Conservation (phyloP, 441 rosid species). For the Euphorbia corollata region DNA sequence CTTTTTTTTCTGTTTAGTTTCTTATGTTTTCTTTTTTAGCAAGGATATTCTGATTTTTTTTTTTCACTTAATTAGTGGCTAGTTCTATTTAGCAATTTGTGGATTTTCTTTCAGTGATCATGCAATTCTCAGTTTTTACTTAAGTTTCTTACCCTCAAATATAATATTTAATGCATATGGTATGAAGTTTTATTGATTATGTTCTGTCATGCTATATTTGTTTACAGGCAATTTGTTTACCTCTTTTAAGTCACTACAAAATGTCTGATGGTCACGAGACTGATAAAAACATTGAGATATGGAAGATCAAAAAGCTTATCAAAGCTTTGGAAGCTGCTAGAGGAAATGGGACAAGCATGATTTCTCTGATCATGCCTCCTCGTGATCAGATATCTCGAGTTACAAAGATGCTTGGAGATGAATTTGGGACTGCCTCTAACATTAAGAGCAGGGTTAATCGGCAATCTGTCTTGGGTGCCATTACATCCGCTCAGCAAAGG, state of each 20-base stretch:
- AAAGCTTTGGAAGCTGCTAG: conserved; percentile 73
- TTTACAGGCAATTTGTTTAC: conserved; percentile 8
- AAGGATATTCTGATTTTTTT: background rate
- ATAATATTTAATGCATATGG: background rate
- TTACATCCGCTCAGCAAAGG: conserved; percentile 84
- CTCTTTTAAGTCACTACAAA: background rate
- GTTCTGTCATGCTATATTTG: background rate
- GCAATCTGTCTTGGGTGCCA: conserved; percentile 79
- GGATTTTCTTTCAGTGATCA: background rate
- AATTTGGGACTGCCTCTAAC: conserved; percentile 85
- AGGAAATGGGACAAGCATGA: conserved; percentile 92
- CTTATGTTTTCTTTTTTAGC: too few species aligned
- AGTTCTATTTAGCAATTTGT: background rate
- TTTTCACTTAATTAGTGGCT: background rate
- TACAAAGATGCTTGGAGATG: conserved; percentile 85
- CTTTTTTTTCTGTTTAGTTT: background rate
- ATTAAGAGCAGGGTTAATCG: conserved; percentile 87
- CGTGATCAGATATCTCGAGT: conserved; percentile 74
- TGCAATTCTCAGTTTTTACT: background rate
- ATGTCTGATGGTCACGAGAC: conserved; percentile 64
- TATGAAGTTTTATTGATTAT: background rate
- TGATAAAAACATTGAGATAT: conserved; percentile 68
- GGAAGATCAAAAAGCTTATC: conserved; percentile 84
- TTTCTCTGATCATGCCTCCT: conserved; percentile 87
- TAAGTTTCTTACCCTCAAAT: background rate